Evolutionary conservation across 306 rosid genomes (phyloP).

Genomic region (Vigna unguiculata): DNA sequence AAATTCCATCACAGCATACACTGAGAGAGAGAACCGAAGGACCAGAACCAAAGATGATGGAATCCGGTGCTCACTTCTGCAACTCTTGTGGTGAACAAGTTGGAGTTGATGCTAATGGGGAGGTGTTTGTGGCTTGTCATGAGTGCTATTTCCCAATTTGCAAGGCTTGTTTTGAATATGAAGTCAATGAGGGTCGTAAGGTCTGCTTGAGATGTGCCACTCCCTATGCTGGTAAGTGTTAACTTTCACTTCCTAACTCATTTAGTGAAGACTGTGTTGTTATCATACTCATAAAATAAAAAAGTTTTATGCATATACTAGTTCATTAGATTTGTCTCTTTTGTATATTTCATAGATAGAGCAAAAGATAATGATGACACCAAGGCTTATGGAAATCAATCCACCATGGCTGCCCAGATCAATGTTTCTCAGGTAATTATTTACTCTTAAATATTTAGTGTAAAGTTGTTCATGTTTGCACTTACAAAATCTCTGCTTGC

Average conservation of each 20-base stretch:
- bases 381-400: slow-evolving; percentile 53
- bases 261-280: background rate
- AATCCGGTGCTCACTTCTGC: slow-evolving; percentile 77
- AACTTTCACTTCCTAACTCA: background rate
- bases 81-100: slow-evolving; percentile 84
- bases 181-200: slow-evolving; percentile 79
- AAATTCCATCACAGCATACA: slow-evolving; percentile 51
- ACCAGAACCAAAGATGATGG: slow-evolving; percentile 71
- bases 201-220: slow-evolving; percentile 80
- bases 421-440: slow-evolving; percentile 62
- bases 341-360: slow-evolving; percentile 57
- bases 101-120: slow-evolving; percentile 75
- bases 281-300: background rate
- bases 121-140: slow-evolving; percentile 85
- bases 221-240: slow-evolving; percentile 62
- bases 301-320: background rate
- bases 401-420: slow-evolving; percentile 66
- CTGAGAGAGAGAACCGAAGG: slow-evolving; percentile 45
- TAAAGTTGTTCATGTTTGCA: background rate
- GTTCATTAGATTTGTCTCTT: slow-evolving; percentile 15
- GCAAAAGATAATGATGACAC: slow-evolving; percentile 50
- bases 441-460: background rate
- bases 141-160: slow-evolving; percentile 84
- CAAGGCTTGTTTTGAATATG: slow-evolving; percentile 76
- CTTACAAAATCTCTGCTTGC: slow-evolving; percentile 34